Evolutionary conservation across 345 rosid species (phyloP).

Genomic region (Rhizophora mangle): DNA sequence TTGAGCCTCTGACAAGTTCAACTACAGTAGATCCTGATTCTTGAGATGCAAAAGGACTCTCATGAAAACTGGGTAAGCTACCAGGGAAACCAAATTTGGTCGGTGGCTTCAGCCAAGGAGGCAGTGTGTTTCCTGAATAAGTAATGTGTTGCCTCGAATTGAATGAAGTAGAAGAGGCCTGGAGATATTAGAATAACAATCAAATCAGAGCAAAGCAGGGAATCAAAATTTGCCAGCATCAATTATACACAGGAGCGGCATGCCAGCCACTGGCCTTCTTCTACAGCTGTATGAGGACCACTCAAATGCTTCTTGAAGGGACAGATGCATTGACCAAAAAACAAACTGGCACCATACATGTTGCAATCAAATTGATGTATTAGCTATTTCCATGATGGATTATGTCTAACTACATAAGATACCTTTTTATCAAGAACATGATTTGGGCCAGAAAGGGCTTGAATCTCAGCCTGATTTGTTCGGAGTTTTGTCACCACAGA

Average conservation of each 20-base stretch:
- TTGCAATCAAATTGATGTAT: background rate
- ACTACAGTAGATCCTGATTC: conserved; percentile 62
- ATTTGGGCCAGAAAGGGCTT: conserved; percentile 47
- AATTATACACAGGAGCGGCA: background rate
- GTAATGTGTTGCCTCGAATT: conserved; percentile 39
- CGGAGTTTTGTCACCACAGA: conserved; percentile 32
- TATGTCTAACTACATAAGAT: background rate
- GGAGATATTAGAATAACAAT: conserved; percentile 24
- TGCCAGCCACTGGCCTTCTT: conserved; percentile 50
- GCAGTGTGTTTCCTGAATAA: conserved; percentile 28
- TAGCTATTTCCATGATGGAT: background rate
- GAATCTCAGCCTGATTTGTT: conserved; percentile 60
- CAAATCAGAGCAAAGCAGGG: conserved; percentile 8
- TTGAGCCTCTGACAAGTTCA: conserved; percentile 70
- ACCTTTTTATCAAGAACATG: conserved; percentile 64
- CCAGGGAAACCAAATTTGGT: conserved; percentile 28
- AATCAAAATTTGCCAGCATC: background rate
- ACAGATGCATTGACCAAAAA: background rate
- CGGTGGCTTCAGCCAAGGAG: conserved; percentile 42
- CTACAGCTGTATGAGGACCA: conserved; percentile 45
- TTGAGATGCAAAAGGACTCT: conserved; percentile 36
- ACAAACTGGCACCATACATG: background rate
- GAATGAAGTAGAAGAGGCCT: conserved; percentile 53
- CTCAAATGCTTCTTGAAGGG: conserved; percentile 41
- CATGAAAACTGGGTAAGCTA: conserved; percentile 28